A percentile compares a stretch with the other conserved stretches of the same genome.
Conservation (phyloP, 306 rosid genomes). For the Sicyos baderoa region DNA sequence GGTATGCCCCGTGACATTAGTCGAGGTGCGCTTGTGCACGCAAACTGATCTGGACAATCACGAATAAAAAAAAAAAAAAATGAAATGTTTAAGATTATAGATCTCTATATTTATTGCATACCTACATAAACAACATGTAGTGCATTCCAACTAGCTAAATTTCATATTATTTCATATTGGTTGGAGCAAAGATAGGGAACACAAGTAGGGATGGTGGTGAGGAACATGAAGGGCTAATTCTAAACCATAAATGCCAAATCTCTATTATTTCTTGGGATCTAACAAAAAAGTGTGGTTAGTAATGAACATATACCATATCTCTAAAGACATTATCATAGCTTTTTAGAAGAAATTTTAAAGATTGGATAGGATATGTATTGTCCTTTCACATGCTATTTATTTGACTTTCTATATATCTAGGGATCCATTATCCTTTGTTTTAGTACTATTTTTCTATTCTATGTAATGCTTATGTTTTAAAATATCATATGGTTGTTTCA, state of each 20-base stretch:
- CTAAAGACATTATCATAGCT: neutral
- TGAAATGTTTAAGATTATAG: neutral
- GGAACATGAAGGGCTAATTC: neutral
- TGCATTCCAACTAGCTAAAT: conserved; percentile 1
- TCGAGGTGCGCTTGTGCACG: too few species aligned
- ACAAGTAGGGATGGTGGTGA: neutral
- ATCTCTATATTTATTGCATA: too few species aligned
- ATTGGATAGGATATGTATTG: conserved; percentile 14
- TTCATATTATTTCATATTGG: neutral
- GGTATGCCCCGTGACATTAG: too few species aligned
- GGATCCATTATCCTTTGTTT: neutral
- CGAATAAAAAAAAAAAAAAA: too few species aligned
- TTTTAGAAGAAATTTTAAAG: neutral
- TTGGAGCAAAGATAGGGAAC: neutral
- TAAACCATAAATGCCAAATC: neutral
- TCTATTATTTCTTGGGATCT: neutral
- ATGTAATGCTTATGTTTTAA: too few species aligned
- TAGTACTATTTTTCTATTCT: neutral
- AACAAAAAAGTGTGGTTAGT: neutral
- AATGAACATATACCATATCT: neutral
- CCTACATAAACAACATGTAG: neutral
- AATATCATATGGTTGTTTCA: too few species aligned
- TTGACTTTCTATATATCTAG: neutral
- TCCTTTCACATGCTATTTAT: neutral
- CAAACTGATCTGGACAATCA: too few species aligned